phyloP scores from a whole-genome alignment of 169 alveolate species.

The Besnoitia besnoiti region DNA sequence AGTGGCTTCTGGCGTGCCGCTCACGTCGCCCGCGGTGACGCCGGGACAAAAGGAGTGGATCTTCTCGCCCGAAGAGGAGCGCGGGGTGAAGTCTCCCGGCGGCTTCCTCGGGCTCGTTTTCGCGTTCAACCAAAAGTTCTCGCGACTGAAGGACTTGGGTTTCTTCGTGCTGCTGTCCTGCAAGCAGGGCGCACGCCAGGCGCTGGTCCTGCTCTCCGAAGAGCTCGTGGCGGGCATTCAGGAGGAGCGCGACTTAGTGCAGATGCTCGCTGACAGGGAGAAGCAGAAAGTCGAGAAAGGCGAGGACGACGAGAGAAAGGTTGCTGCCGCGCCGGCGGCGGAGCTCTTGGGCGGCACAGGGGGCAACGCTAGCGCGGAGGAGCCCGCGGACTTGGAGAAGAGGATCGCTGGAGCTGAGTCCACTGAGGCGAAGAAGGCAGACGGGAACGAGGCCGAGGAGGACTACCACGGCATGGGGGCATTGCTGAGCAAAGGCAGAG shows the following conservation, averaged over 20 bases:
- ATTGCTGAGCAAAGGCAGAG: background rate
- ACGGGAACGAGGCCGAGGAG: background rate
- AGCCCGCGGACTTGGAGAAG: too few species aligned
- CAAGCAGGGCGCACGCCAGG: constrained; percentile 16
- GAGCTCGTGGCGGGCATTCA: background rate
- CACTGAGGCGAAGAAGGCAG: background rate
- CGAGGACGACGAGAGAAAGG: background rate
- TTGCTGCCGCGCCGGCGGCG: too few species aligned
- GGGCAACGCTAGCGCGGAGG: too few species aligned
- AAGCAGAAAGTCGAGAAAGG: background rate
- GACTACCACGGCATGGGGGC: background rate
- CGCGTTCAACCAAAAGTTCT: background rate
- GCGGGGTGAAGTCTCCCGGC: background rate
- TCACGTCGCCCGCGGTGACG: background rate
- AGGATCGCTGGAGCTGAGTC: too few species aligned
- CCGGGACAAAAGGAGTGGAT: background rate
- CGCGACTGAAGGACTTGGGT: background rate
- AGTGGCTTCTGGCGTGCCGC: background rate
- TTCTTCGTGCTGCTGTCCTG: background rate
- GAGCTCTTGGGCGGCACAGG: too few species aligned
- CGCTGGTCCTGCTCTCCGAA: background rate
- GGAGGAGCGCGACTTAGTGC: background rate
- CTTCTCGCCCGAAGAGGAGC: background rate
- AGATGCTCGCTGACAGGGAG: background rate
- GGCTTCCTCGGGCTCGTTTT: background rate